Conservation (phyloP, 495 filamentous ascomycete species). For the Penicillium cataractarum region DNA sequence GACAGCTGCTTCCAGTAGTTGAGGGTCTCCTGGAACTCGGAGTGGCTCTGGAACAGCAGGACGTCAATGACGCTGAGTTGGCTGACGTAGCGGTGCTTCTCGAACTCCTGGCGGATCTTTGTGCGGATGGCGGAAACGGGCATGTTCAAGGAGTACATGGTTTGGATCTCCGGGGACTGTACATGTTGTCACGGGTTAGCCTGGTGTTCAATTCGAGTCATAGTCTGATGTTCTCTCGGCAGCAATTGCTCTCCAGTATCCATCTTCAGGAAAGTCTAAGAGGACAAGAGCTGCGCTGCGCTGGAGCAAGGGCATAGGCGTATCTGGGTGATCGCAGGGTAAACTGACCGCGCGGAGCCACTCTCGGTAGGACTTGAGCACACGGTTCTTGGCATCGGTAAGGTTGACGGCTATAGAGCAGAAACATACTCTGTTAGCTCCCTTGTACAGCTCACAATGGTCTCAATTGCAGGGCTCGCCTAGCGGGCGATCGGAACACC, state of each 20-base stretch:
- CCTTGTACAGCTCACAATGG: not conserved
- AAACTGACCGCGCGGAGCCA: conserved; percentile 89
- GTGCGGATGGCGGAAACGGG: conserved; percentile 88
- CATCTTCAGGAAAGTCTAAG: not conserved
- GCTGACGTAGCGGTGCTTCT: conserved; percentile 89
- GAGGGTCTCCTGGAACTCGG: conserved; percentile 97
- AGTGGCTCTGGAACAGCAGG: conserved; percentile 80
- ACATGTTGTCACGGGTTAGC: conserved; percentile 26
- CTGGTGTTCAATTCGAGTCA: not conserved
- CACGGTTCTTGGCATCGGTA: conserved; percentile 79
- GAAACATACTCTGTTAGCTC: conserved; percentile 29
- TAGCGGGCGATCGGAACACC: conserved; percentile 24
- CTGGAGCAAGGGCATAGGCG: conserved; percentile 13
- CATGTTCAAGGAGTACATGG: conserved; percentile 90
- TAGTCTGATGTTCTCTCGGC: not conserved
- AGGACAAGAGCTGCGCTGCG: not conserved
- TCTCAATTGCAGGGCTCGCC: conserved; percentile 20
- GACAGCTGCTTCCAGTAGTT: conserved; percentile 99
- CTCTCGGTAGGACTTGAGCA: conserved; percentile 83
- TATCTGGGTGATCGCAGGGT: conserved; percentile 12
- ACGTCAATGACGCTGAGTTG: conserved; percentile 88
- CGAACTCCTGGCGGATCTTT: conserved; percentile 96
- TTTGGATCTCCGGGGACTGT: conserved; percentile 93
- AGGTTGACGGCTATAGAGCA: conserved; percentile 73
- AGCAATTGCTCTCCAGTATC: not conserved